Conservation (phyloP, 2,329 filamentous ascomycete genomes). For the Fusarium anguioides region DNA sequence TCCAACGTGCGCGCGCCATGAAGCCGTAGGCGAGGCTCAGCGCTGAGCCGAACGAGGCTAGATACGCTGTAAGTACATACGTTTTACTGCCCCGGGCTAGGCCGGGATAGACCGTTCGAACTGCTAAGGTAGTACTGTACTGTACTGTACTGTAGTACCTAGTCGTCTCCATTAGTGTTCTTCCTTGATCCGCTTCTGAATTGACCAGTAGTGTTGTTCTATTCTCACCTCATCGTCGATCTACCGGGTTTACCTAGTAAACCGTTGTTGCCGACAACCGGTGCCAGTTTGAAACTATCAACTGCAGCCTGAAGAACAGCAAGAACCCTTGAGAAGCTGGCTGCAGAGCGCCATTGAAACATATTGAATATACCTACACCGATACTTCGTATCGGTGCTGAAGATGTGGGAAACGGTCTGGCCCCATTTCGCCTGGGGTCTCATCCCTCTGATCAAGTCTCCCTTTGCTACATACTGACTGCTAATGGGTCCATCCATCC, state of each 20-base stretch:
- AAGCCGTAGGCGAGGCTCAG: constrained; percentile 20
- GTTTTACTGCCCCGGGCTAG: constrained; percentile 28
- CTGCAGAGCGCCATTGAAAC: constrained; percentile 8
- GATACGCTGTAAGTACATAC: constrained; percentile 10
- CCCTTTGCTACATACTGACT: constrained; percentile 21
- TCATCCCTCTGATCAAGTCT: neutral
- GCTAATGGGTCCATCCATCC: constrained; percentile 12
- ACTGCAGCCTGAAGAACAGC: neutral
- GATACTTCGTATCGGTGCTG: constrained; percentile 5
- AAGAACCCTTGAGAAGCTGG: constrained; percentile 16
- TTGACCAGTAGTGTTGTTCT: constrained; percentile 23
- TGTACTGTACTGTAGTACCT: too few relatives aligned
- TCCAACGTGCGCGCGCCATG: constrained; percentile 26
- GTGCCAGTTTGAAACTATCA: constrained; percentile 5
- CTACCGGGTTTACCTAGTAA: constrained; percentile 26
- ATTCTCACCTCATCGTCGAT: constrained; percentile 36
- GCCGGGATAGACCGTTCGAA: constrained; percentile 37
- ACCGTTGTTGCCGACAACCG: constrained; percentile 8
- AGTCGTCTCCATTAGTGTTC: constrained; percentile 24
- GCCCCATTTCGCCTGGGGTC: constrained; percentile 6
- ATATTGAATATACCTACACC: constrained; percentile 9
- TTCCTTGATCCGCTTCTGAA: constrained; percentile 17
- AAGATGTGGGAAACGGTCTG: constrained; percentile 7
- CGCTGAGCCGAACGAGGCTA: constrained; percentile 34
- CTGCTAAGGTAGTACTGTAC: too few relatives aligned